Evolutionary conservation across 1,284 basidiomycete genomes (phyloP).

Genomic region (Austroboletus olivaceoglutinosus): DNA sequence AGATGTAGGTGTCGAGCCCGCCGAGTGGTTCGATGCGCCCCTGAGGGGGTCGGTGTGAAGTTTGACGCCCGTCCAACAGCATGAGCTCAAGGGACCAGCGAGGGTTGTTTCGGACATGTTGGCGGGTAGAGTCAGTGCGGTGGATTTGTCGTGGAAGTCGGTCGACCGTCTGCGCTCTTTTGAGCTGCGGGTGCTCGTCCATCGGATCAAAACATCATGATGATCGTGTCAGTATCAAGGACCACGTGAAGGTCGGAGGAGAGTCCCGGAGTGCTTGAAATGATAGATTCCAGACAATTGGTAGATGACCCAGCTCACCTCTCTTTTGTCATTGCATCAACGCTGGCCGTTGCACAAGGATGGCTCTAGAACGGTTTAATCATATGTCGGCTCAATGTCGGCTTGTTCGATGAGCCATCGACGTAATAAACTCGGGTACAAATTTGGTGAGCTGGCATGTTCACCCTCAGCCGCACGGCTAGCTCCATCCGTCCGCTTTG

Average conservation of each 20-base stretch:
- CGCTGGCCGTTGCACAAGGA: no score
- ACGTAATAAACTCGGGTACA: neutral
- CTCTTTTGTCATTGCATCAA: no score
- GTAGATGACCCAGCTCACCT: no score
- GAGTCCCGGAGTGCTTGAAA: no score
- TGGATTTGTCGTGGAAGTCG: no score
- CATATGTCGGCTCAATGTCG: slow-evolving; percentile 54
- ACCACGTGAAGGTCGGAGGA: no score
- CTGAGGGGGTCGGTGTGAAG: slow-evolving; percentile 45
- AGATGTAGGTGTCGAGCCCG: slow-evolving; percentile 50
- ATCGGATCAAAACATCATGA: no score
- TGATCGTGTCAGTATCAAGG: no score
- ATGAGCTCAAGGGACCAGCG: slow-evolving; percentile 40
- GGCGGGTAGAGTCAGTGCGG: no score
- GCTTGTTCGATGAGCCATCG: neutral
- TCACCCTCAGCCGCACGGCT: neutral
- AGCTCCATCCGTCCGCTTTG: neutral
- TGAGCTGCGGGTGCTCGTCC: no score
- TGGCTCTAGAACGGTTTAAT: slow-evolving; percentile 28
- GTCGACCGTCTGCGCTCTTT: no score
- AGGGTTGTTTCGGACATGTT: slow-evolving; percentile 29
- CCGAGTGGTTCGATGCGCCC: slow-evolving; percentile 45
- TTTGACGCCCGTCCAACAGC: slow-evolving; percentile 47
- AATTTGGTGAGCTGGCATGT: slow-evolving; percentile 1
- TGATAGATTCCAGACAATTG: no score